Percentiles rank a stretch among this genome's conserved stretches.
phyloP scores from a whole-genome alignment of 768 basidiomycete genomes.

The Boletales sp. region DNA sequence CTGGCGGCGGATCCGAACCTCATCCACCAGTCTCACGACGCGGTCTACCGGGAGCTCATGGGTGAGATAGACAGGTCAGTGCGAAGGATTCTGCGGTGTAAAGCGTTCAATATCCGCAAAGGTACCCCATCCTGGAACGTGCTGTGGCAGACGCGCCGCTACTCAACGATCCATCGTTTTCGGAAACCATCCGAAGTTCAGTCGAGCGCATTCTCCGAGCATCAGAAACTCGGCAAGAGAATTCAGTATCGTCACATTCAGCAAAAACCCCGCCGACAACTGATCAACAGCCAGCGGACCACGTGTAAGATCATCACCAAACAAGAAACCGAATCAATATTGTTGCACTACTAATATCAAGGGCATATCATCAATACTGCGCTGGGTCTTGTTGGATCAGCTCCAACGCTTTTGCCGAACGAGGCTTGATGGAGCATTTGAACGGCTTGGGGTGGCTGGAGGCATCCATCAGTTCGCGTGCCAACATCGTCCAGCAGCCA shows the following conservation, averaged over 20 bases:
- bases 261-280: not conserved
- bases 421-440: slow-evolving; percentile 57
- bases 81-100: not conserved
- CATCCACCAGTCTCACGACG: slow-evolving; percentile 48
- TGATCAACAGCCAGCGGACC: not conserved
- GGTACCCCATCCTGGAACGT: slow-evolving; percentile 65
- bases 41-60: slow-evolving; percentile 57
- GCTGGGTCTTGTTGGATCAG: slow-evolving; percentile 47
- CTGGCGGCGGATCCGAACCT: slow-evolving; percentile 53
- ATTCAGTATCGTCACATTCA: not conserved
- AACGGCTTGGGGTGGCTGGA: slow-evolving; percentile 58
- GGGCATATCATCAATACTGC: too few relatives aligned
- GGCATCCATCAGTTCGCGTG: not conserved
- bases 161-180: slow-evolving; percentile 47
- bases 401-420: slow-evolving; percentile 52
- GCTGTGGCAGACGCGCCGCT: slow-evolving; percentile 49
- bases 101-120: slow-evolving; percentile 17
- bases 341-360: not conserved
- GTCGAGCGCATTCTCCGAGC: slow-evolving; percentile 45
- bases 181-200: slow-evolving; percentile 39
- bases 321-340: not conserved
- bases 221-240: slow-evolving; percentile 13
- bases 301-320: not conserved
- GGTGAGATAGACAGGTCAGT: slow-evolving; percentile 69
- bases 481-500: not conserved